phyloP scores from a whole-genome alignment of 108 stramenopile species.

The Cyclotella sp. region DNA sequence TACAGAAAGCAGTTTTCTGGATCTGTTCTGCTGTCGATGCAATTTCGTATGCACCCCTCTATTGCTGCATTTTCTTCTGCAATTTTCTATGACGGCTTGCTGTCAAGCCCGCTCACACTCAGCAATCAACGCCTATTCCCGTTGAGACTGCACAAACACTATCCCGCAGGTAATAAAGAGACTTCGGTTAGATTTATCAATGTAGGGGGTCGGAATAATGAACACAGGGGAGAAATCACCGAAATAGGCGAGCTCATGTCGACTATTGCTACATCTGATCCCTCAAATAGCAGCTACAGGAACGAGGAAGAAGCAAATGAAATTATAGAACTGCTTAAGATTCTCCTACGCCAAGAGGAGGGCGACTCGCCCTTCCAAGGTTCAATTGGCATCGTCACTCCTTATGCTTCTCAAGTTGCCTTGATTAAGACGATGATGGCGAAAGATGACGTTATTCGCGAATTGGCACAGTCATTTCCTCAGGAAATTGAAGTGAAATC shows the following conservation, averaged over 20 bases:
- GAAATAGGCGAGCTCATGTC: conserved; percentile 20
- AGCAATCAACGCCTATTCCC: conserved; percentile 60
- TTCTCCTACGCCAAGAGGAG: conserved; percentile 51
- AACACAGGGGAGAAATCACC: conserved; percentile 55
- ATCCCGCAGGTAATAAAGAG: conserved; percentile 45
- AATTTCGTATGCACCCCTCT: conserved; percentile 97
- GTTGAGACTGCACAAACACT: conserved; percentile 33
- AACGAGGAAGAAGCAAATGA: conserved; percentile 77
- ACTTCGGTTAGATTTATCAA: conserved; percentile 68
- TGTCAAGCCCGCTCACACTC: conserved; percentile 69
- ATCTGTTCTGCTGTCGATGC: conserved; percentile 87
- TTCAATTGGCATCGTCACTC: conserved; percentile 93
- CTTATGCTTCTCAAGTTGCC: conserved; percentile 95
- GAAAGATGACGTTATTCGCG: conserved; percentile 54
- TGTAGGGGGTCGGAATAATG: conserved; percentile 78
- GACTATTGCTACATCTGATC: conserved; percentile 28
- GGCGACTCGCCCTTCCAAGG: conserved; percentile 30
- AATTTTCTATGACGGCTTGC: conserved; percentile 83
- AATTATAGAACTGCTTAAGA: conserved; percentile 58
- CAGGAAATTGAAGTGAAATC: conserved; percentile 85
- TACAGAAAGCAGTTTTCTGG: conserved; percentile 85
- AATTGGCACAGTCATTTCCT: conserved; percentile 48
- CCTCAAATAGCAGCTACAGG: conserved; percentile 42
- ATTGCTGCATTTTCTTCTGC: conserved; percentile 94
- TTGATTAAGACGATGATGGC: conserved; percentile 80